Evolutionary conservation across 2,329 filamentous ascomycete species (phyloP).

Genomic region (Alternaria brassicicola): DNA sequence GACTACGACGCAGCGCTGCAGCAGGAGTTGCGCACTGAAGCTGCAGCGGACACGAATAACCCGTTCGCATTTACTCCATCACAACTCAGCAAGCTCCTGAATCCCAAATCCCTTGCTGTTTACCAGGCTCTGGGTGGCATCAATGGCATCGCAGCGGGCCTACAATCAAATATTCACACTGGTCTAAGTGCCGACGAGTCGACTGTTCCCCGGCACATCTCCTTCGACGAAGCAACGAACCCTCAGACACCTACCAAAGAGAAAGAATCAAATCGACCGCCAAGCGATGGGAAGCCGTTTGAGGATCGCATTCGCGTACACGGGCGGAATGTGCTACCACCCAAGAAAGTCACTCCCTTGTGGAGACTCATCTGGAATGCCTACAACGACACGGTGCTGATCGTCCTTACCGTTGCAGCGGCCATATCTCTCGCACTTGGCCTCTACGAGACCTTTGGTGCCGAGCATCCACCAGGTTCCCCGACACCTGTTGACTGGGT

Average conservation of each 20-base stretch:
- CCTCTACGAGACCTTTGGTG: slow-evolving; percentile 68
- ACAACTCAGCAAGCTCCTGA: slow-evolving; percentile 61
- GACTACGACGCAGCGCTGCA: slow-evolving; percentile 39
- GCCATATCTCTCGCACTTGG: slow-evolving; percentile 72
- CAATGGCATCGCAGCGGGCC: slow-evolving; percentile 58
- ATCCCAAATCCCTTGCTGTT: slow-evolving; percentile 57
- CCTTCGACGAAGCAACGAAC: slow-evolving; percentile 58
- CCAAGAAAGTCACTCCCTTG: slow-evolving; percentile 67
- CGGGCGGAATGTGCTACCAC: slow-evolving; percentile 66
- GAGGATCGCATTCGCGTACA: slow-evolving; percentile 66
- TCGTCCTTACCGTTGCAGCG: slow-evolving; percentile 71
- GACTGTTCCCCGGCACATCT: slow-evolving; percentile 52
- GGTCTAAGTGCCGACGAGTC: slow-evolving; percentile 61
- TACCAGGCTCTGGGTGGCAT: slow-evolving; percentile 62
- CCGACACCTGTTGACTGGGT: slow-evolving; percentile 52
- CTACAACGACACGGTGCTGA: slow-evolving; percentile 76
- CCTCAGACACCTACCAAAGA: slow-evolving; percentile 33
- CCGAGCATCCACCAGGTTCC: slow-evolving; percentile 50
- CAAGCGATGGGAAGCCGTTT: slow-evolving; percentile 44
- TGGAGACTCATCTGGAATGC: slow-evolving; percentile 69
- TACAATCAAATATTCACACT: slow-evolving; percentile 56
- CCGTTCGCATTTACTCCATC: slow-evolving; percentile 62
- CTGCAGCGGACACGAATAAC: slow-evolving; percentile 47
- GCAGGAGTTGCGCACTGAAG: slow-evolving; percentile 40
- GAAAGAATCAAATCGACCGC: slow-evolving; percentile 18